Percentiles rank a stretch among this genome's conserved stretches.
Evolutionary conservation across 2,329 filamentous ascomycete genomes (phyloP).

Genomic region (Penicillium sp.): DNA sequence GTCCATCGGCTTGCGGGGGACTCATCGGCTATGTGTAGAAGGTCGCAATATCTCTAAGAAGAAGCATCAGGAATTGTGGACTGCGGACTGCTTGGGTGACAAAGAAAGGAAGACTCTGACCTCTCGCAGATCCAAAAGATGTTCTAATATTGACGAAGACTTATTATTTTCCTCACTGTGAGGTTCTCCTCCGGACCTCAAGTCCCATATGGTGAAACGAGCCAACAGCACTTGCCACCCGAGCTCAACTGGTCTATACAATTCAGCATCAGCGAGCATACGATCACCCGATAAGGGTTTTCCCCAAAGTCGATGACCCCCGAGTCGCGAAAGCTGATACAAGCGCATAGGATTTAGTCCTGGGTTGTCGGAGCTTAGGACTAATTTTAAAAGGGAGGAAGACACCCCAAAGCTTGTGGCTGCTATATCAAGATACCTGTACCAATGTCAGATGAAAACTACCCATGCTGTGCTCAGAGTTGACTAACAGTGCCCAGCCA

Average conservation of each 20-base stretch:
- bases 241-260: constrained; percentile 1
- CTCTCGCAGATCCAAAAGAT: constrained; percentile 3
- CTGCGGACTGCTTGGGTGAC: neutral
- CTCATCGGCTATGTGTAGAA: constrained; percentile 1
- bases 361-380: neutral
- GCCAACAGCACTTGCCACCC: constrained; percentile 2
- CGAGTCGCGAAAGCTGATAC: neutral
- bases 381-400: neutral
- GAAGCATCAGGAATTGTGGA: neutral
- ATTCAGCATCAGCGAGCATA: constrained; percentile 1
- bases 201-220: constrained; percentile 1
- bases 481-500: constrained; percentile 6
- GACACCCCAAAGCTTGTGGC: constrained; percentile 1
- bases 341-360: neutral
- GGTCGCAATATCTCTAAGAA: neutral
- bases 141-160: neutral
- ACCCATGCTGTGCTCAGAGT: neutral
- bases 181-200: neutral
- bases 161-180: neutral
- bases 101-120: neutral
- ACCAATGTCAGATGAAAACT: neutral
- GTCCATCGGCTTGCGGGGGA: neutral
- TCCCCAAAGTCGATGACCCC: neutral
- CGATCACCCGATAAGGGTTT: neutral
- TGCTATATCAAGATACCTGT: constrained; percentile 3